Evolutionary conservation across 768 basidiomycete species (phyloP).

Genomic region (Clavaria fumosa): DNA sequence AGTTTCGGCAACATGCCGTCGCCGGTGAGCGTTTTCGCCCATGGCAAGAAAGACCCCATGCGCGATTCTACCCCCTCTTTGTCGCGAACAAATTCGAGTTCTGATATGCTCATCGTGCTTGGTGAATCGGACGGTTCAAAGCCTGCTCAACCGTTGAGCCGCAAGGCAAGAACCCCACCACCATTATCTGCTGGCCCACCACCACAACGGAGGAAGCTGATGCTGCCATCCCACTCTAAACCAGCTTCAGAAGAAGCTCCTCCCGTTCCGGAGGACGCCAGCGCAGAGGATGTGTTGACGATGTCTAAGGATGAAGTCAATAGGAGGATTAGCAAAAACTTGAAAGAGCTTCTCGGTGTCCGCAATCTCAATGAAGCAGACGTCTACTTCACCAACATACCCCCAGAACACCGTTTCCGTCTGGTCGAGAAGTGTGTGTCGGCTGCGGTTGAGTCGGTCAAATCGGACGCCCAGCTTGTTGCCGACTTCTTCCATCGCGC

Average conservation of each 20-base stretch:
- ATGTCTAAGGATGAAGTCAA: constrained; percentile 56
- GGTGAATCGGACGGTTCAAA: constrained; percentile 37
- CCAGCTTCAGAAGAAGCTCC: constrained; percentile 36
- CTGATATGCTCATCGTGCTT: constrained; percentile 84
- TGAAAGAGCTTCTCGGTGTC: constrained; percentile 76
- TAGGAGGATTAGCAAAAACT: constrained; percentile 67
- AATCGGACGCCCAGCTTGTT: constrained; percentile 64
- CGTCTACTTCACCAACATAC: constrained; percentile 65
- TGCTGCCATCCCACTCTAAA: constrained; percentile 66
- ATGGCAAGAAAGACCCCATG: constrained; percentile 69
- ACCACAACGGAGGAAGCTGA: constrained; percentile 50
- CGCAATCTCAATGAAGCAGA: constrained; percentile 81
- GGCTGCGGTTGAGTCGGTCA: constrained; percentile 67
- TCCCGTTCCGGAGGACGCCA: constrained; percentile 33
- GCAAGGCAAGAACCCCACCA: constrained; percentile 29
- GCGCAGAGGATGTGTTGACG: constrained; percentile 30
- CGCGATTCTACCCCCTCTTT: constrained; percentile 64
- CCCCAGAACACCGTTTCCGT: constrained; percentile 40
- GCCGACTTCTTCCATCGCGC: constrained; percentile 57
- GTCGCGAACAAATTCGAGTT: constrained; percentile 62
- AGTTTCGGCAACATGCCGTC: constrained; percentile 82
- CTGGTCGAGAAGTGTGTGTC: constrained; percentile 67
- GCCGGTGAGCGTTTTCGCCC: constrained; percentile 73
- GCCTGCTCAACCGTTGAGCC: constrained; percentile 33
- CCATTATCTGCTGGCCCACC: constrained; percentile 32